These are phyloP conservation scores for Paraconiothyrium brasiliense DNA, from an alignment of 2,329 filamentous ascomycete genomes.

Conservation along the genomic window DNA sequence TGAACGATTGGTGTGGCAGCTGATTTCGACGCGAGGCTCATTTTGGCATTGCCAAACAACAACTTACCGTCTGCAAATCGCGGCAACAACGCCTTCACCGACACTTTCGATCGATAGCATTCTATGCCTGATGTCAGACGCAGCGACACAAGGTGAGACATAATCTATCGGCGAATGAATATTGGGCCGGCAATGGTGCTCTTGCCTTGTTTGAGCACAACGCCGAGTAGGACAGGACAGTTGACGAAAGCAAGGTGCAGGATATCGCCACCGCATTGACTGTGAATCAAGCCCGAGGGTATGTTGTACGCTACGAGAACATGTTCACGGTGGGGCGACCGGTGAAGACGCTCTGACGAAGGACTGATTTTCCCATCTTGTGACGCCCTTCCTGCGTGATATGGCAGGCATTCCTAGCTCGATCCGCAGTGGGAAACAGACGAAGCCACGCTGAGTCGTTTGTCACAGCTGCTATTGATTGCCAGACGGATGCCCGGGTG, in stretches of 20 bases:
- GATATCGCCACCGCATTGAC: slow-evolving; percentile 37
- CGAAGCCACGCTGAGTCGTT: slow-evolving; percentile 41
- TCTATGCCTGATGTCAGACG: slow-evolving; percentile 29
- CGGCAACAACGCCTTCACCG: slow-evolving; percentile 30
- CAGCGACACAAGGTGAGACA: slow-evolving; percentile 30
- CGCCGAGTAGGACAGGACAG: slow-evolving; percentile 40
- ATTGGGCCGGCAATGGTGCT: slow-evolving; percentile 44
- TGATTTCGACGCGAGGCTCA: slow-evolving; percentile 41
- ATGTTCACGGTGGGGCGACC: slow-evolving; percentile 43
- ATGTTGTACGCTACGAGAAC: slow-evolving; percentile 33
- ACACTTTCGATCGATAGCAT: slow-evolving; percentile 24
- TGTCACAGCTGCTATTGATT: slow-evolving; percentile 50
- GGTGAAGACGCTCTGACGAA: slow-evolving; percentile 44
- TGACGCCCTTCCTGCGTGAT: slow-evolving; percentile 43
- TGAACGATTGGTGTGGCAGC: slow-evolving; percentile 41
- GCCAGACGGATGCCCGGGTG: slow-evolving; percentile 50
- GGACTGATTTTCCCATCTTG: slow-evolving; percentile 43
- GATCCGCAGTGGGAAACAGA: slow-evolving; percentile 36
- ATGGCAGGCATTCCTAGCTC: slow-evolving; percentile 42
- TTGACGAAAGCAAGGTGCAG: slow-evolving; percentile 28
- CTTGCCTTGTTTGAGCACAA: slow-evolving; percentile 38
- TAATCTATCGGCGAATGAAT: slow-evolving; percentile 39
- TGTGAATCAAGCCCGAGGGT: slow-evolving; percentile 29
- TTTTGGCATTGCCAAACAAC: slow-evolving; percentile 36
- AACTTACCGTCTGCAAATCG: slow-evolving; percentile 33